Percentiles rank a stretch among this genome's conserved stretches.
phyloP scores from a whole-genome alignment of 805 yeast species.

The Zygosaccharomyces bisporus region DNA sequence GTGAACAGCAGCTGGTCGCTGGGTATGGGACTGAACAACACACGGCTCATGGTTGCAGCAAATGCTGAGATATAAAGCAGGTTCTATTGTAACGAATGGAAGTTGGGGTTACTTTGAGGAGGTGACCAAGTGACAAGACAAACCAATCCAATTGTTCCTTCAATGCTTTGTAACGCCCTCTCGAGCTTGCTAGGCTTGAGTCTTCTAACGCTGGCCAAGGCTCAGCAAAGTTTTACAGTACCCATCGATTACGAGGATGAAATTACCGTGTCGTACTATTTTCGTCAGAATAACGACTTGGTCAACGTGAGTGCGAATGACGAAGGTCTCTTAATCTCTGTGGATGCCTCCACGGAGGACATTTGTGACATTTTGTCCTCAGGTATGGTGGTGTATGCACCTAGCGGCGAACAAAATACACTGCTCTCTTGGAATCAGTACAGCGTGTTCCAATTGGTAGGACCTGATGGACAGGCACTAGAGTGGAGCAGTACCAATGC shows the following conservation, averaged over 20 bases:
- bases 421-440: constrained; percentile 27
- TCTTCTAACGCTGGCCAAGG: constrained; percentile 15
- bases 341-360: constrained; percentile 15
- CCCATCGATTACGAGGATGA: constrained; percentile 21
- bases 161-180: constrained; percentile 11
- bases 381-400: constrained; percentile 27
- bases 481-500: constrained; percentile 20
- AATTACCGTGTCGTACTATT: constrained; percentile 23
- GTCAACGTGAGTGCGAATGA: constrained; percentile 20
- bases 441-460: constrained; percentile 25
- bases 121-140: background rate
- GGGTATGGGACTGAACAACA: background rate
- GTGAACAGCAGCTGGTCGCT: background rate
- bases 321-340: constrained; percentile 22
- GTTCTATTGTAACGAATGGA: background rate
- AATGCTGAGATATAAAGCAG: background rate
- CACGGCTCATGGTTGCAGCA: background rate
- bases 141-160: constrained; percentile 1
- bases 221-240: constrained; percentile 17
- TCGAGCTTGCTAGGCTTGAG: constrained; percentile 10
- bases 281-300: constrained; percentile 19
- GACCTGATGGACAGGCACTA: constrained; percentile 17
- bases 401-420: constrained; percentile 18
- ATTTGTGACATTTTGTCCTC: constrained; percentile 22
- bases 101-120: background rate